Percentiles rank a stretch among this genome's conserved stretches.
Evolutionary conservation across 179 eudicot genomes (phyloP).

Genomic region (Gypsophila paniculata): DNA sequence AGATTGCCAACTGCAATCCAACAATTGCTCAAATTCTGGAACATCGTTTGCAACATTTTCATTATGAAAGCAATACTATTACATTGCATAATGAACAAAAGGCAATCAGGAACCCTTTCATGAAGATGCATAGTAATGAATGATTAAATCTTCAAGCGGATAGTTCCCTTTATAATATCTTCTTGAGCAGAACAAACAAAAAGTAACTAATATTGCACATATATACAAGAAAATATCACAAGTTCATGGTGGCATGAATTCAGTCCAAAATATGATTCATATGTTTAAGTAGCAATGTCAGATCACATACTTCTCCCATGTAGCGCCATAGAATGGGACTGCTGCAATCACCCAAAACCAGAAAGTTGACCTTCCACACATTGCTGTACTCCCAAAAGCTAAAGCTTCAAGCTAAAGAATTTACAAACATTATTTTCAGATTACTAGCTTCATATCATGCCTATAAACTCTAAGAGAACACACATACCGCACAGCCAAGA

Average conservation of each 20-base stretch:
- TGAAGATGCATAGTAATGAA: not conserved
- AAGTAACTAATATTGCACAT: not conserved
- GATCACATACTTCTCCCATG: slow-evolving; percentile 88
- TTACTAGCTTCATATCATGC: slow-evolving; percentile 3
- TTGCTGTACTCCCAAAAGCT: slow-evolving; percentile 88
- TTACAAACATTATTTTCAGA: not conserved
- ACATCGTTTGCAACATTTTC: not conserved
- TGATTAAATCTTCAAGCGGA: not conserved
- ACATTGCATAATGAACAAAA: not conserved
- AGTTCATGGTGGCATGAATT: not conserved
- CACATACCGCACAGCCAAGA: slow-evolving; percentile 90
- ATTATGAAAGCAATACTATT: not conserved
- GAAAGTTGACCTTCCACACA: slow-evolving; percentile 82
- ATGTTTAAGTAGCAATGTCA: not conserved
- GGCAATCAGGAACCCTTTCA: not conserved
- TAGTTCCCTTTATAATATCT: not conserved
- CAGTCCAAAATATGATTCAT: not conserved
- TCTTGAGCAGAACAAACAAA: not conserved
- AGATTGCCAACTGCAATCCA: not conserved
- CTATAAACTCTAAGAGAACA: slow-evolving; percentile 2
- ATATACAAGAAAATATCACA: not conserved
- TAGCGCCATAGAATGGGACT: slow-evolving; percentile 85
- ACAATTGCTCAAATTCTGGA: not conserved
- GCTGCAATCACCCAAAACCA: slow-evolving; percentile 95
- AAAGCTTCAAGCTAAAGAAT: slow-evolving; percentile 68